A percentile compares a stretch with the other conserved stretches of the same genome.
phyloP scores from a whole-genome alignment of 2,329 filamentous ascomycete species.

The Mariannaea sp. region DNA sequence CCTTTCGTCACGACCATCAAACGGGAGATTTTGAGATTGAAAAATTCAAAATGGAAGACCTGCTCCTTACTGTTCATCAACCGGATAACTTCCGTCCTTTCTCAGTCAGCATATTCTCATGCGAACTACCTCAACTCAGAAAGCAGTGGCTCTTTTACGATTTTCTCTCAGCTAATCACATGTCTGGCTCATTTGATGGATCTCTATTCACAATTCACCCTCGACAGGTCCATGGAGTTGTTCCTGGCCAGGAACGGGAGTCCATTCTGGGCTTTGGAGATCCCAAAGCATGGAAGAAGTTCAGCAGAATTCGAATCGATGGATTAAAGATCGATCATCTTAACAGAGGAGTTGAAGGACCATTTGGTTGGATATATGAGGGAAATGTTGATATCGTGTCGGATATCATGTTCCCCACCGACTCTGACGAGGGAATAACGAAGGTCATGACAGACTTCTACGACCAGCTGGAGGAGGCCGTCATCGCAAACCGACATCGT shows the following conservation, averaged over 20 bases:
- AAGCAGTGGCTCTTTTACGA: conserved; percentile 99
- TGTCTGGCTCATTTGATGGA: conserved; percentile 93
- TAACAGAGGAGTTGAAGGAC: conserved; percentile 89
- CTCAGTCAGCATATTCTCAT: conserved; percentile 92
- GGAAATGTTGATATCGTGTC: conserved; percentile 96
- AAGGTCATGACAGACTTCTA: conserved; percentile 98
- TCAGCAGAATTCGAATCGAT: conserved; percentile 89
- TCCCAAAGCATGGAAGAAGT: conserved; percentile 87
- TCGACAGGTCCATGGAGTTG: conserved; percentile 81
- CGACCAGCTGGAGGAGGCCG: conserved; percentile 90
- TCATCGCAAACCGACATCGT: conserved; percentile 74
- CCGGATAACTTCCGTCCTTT: conserved; percentile 92
- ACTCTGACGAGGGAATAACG: conserved; percentile 83
- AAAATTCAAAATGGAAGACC: conserved; percentile 92
- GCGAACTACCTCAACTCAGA: conserved; percentile 86
- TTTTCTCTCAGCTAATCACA: conserved; percentile 91
- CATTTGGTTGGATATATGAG: conserved; percentile 97
- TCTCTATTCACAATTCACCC: conserved; percentile 98
- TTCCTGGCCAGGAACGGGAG: conserved; percentile 61
- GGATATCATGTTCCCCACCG: conserved; percentile 91
- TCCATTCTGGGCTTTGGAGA: conserved; percentile 64
- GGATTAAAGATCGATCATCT: conserved; percentile 94
- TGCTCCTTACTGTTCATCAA: conserved; percentile 90
- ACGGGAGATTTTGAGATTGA: conserved; percentile 97
- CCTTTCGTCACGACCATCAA: conserved; percentile 84